Evolutionary conservation across 2,329 filamentous ascomycete species (phyloP), one percentile per base, ranked within the genome.

Genomic region (Sporothrix curviconia): DNA sequence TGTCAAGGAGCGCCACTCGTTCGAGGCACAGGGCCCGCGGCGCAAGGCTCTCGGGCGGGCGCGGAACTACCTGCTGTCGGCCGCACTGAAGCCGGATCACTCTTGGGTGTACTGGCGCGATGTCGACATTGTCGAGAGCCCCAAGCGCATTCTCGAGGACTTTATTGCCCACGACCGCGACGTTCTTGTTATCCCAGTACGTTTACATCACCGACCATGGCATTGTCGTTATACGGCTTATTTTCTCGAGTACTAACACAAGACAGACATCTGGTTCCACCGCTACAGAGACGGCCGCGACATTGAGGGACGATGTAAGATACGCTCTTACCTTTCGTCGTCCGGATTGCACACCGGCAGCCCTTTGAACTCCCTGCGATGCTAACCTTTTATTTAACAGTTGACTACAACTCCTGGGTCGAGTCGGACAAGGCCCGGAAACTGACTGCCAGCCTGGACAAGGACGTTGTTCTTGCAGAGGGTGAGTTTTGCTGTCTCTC

Each of bases 21-120:
- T 92, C 67, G 85, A 84, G 59, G 91, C 90, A 2, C 94, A 99
- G 69, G 94, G 86, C 1, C 92, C 92, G 6, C 84, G 94, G 62
- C 85, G 94, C 63, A 97, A 92, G 75, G 84, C 87, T 36, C 92
- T 99, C 82, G 94, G 88, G 46, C 85, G 81, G 64, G 94, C 94
- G 28, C 84, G 94, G 65, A 99, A 99, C 71, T 99, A 95, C 71
- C 79, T 99, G 19, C 82, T 99, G 2, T 83, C 85, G 32, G 79
- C 90, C 0, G 87, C 94, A 3, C 70, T 99, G 66, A 95, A 95
- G 76, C 85, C 91, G 0, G 91, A 97, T 61, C 94, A 99, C 70
- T 92, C 91, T 8, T 99, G 94, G 94, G 92, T 97, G 8, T 97
- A 96, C 72, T 99, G 94, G 94, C 84, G 94, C 60, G 94, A 99